These are phyloP conservation scores for Colletotrichum eremochloae DNA, from an alignment of 2,329 filamentous ascomycete genomes.

Conservation along the genomic window DNA sequence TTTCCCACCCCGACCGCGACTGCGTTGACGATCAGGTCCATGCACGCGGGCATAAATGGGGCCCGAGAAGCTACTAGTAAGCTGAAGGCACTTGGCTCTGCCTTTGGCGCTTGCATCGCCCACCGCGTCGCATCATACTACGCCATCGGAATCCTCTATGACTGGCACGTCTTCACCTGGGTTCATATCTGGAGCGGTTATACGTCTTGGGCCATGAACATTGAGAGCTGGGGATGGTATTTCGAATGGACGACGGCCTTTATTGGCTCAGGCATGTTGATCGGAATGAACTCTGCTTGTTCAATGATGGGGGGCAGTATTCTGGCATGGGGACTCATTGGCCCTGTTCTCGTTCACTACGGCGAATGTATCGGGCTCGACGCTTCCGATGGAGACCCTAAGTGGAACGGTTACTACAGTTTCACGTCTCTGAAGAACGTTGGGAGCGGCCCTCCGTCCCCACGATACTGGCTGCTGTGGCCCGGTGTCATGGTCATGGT, in stretches of 20 bases:
- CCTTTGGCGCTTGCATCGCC: constrained; percentile 64
- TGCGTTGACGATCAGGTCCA: constrained; percentile 72
- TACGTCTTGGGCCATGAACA: constrained; percentile 62
- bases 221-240: constrained; percentile 74
- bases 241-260: constrained; percentile 72
- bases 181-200: constrained; percentile 69
- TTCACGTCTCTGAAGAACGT: constrained; percentile 52
- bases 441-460: constrained; percentile 50
- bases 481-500: constrained; percentile 60
- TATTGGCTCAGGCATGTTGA: constrained; percentile 68
- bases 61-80: constrained; percentile 66
- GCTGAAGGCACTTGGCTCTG: constrained; percentile 65
- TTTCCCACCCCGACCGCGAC: constrained; percentile 73
- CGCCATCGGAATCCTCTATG: constrained; percentile 70
- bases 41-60: constrained; percentile 69
- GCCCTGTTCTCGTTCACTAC: constrained; percentile 61
- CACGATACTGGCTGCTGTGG: constrained; percentile 60
- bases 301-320: constrained; percentile 70
- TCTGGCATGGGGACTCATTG: constrained; percentile 68
- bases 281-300: constrained; percentile 66
- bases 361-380: constrained; percentile 64
- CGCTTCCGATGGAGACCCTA: constrained; percentile 36
- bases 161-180: constrained; percentile 68
- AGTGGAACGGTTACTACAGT: constrained; percentile 49
- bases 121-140: constrained; percentile 71